Conservation (phyloP, 169 alveolate species). For the Miamiensis avidus region DNA sequence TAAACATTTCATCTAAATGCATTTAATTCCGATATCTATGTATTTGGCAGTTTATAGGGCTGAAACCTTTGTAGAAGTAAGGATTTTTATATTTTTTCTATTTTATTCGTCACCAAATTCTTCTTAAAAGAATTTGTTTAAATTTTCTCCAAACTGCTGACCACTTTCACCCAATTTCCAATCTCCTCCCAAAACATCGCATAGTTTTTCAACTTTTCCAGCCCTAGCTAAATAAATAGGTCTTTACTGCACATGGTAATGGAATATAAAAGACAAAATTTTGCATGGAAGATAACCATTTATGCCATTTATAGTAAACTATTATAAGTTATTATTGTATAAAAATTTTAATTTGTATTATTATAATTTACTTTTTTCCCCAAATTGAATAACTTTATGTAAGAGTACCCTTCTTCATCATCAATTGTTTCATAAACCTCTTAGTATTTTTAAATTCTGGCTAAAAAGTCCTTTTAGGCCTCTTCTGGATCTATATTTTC, state of each 20-base stretch:
- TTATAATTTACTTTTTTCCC: constrained; percentile 25
- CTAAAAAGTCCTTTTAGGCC: constrained; percentile 37
- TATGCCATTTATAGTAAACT: constrained; percentile 23
- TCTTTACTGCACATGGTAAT: constrained; percentile 35
- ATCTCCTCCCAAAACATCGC: constrained; percentile 40
- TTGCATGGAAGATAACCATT: constrained; percentile 39
- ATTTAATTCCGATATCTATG: not conserved
- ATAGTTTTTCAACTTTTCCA: constrained; percentile 40
- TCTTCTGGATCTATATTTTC: constrained; percentile 38
- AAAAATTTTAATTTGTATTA: not conserved
- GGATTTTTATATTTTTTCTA: constrained; percentile 5
- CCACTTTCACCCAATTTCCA: constrained; percentile 14
- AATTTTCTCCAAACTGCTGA: not conserved
- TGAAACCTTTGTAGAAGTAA: constrained; percentile 26
- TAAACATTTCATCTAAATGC: constrained; percentile 11
- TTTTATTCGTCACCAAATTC: constrained; percentile 9
- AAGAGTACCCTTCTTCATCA: constrained; percentile 23
- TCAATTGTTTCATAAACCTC: constrained; percentile 32
- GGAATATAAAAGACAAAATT: constrained; percentile 21
- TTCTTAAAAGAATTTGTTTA: not conserved
- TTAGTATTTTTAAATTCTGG: constrained; percentile 44
- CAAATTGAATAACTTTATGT: constrained; percentile 37
- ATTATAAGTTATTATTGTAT: not conserved
- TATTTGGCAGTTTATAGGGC: constrained; percentile 19
- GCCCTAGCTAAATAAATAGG: constrained; percentile 45